phyloP scores from a whole-genome alignment of 2,329 filamentous ascomycete species.

The Zelopaecilomyces penicillatus region DNA sequence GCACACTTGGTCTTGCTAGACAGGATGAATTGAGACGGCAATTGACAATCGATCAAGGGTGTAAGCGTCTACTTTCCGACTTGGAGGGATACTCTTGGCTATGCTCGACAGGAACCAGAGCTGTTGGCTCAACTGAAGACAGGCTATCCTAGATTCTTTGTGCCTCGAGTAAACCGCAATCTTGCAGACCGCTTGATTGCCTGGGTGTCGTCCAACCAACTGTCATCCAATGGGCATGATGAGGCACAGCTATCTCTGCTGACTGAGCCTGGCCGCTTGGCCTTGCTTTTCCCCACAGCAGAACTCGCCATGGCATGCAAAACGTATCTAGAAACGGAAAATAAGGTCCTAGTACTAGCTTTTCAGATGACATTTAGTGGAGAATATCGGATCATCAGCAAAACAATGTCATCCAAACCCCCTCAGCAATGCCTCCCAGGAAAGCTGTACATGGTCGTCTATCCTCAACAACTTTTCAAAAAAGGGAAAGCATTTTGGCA shows the following conservation, averaged over 20 bases:
- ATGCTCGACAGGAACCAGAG: slow-evolving; percentile 14
- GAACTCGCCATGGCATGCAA: slow-evolving; percentile 11
- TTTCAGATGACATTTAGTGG: slow-evolving; percentile 10
- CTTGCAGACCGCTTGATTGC: slow-evolving; percentile 13
- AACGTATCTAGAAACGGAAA: slow-evolving; percentile 11
- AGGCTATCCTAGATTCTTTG: slow-evolving; percentile 21
- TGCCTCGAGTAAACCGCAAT: slow-evolving; percentile 15
- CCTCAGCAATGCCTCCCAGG: not conserved
- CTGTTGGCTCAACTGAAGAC: slow-evolving; percentile 15
- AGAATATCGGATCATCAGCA: not conserved
- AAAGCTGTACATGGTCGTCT: slow-evolving; percentile 13
- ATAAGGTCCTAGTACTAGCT: not conserved
- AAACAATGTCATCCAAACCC: not conserved
- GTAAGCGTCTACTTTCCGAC: slow-evolving; percentile 23
- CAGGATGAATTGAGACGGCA: not conserved
- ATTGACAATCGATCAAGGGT: slow-evolving; percentile 10
- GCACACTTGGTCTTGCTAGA: not conserved
- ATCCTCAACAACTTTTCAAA: slow-evolving; percentile 7
- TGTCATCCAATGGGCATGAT: too few relatives aligned
- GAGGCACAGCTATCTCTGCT: not conserved
- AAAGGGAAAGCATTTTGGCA: slow-evolving; percentile 23
- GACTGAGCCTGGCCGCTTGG: not conserved
- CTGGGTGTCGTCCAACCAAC: slow-evolving; percentile 6
- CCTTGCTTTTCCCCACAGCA: slow-evolving; percentile 11
- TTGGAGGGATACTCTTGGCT: slow-evolving; percentile 19